Conservation (phyloP, 2,329 filamentous ascomycete genomes). For the Reticulascus tulasneorum region DNA sequence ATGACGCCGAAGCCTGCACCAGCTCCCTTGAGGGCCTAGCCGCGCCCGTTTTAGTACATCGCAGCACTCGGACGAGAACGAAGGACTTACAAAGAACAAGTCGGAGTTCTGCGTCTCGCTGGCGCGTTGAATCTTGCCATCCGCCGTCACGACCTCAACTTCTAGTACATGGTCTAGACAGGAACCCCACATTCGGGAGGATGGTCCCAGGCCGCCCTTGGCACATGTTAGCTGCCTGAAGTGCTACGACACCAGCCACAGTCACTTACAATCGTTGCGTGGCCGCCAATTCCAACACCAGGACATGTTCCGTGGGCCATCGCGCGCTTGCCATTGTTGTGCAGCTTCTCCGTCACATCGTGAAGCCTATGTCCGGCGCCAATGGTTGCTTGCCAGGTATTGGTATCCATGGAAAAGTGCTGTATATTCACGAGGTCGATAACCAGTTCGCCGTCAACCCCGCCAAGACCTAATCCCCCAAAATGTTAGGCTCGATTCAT, state of each 20-base stretch:
- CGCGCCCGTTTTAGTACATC: constrained; percentile 20
- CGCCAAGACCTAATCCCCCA: constrained; percentile 48
- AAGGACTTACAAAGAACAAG: constrained; percentile 55
- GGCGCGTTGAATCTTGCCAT: constrained; percentile 46
- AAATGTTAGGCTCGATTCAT: too few relatives aligned
- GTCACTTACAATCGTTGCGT: constrained; percentile 48
- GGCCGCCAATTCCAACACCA: constrained; percentile 54
- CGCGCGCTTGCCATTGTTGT: constrained; percentile 49
- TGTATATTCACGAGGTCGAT: constrained; percentile 53
- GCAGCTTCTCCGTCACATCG: constrained; percentile 46
- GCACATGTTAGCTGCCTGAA: too few relatives aligned
- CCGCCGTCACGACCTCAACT: constrained; percentile 52
- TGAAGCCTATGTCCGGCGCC: constrained; percentile 51
- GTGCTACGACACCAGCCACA: constrained; percentile 11
- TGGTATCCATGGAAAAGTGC: constrained; percentile 47
- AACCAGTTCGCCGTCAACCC: constrained; percentile 45
- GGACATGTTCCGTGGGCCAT: constrained; percentile 59
- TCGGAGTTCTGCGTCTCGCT: constrained; percentile 45
- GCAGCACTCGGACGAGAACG: background rate
- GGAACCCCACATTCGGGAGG: constrained; percentile 56
- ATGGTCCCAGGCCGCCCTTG: constrained; percentile 56
- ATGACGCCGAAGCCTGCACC: constrained; percentile 54
- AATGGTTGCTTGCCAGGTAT: constrained; percentile 50
- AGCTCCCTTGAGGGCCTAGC: constrained; percentile 53
- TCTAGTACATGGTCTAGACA: constrained; percentile 52